Percentiles rank a stretch among this genome's conserved stretches.
Conservation (phyloP, 2,329 filamentous ascomycete genomes). For the Venturia carpophila region DNA sequence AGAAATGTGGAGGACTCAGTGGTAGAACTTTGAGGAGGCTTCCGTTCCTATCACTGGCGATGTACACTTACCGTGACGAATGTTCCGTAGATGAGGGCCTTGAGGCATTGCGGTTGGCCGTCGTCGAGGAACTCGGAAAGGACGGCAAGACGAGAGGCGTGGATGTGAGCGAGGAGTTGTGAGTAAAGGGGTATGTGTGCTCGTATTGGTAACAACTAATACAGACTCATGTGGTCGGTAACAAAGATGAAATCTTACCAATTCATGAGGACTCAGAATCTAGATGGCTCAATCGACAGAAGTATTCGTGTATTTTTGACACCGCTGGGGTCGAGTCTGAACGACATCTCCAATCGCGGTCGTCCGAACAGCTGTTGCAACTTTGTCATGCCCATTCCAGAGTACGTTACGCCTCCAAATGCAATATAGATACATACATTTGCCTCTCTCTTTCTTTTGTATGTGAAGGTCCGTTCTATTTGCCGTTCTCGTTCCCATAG, state of each 20-base stretch:
- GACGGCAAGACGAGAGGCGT: not conserved
- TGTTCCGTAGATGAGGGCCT: slow-evolving; percentile 34
- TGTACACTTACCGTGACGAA: slow-evolving; percentile 31
- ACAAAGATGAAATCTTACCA: not conserved
- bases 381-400: not conserved
- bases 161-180: not conserved
- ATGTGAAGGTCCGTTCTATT: not conserved
- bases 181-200: not conserved
- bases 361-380: too few relatives aligned
- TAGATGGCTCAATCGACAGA: too few relatives aligned
- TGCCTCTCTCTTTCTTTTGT: not conserved
- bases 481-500: slow-evolving; percentile 9
- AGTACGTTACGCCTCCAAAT: not conserved
- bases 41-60: slow-evolving; percentile 35
- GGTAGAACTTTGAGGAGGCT: slow-evolving; percentile 36
- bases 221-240: not conserved
- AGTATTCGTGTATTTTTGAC: not conserved
- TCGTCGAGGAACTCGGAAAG: slow-evolving; percentile 27
- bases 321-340: too few relatives aligned
- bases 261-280: too few relatives aligned
- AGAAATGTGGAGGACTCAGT: slow-evolving; percentile 33
- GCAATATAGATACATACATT: not conserved
- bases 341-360: too few relatives aligned
- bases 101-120: slow-evolving; percentile 30
- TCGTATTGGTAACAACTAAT: too few relatives aligned